A percentile compares a stretch with the other conserved stretches of the same genome.
Conservation (phyloP, 495 filamentous ascomycete genomes). For the Tetracladium marchalianum region DNA sequence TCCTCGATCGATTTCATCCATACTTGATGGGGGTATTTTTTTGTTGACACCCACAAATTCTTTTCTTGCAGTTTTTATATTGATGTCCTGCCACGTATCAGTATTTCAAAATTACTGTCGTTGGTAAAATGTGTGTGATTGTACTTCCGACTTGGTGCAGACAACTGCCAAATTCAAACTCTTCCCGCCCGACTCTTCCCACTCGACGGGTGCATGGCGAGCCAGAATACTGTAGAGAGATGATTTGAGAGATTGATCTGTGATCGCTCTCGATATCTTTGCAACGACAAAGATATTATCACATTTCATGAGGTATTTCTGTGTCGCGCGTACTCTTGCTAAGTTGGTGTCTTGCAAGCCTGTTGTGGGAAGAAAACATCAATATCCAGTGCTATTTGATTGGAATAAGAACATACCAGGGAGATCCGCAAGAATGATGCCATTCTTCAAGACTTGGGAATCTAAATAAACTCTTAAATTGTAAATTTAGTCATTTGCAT, state of each 20-base stretch:
- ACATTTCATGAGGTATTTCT: conserved; percentile 22
- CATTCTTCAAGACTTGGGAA: conserved; percentile 21
- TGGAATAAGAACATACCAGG: conserved; percentile 6
- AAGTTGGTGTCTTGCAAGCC: conserved; percentile 21
- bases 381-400: not conserved
- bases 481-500: not conserved
- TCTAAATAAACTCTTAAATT: conserved; percentile 20
- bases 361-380: conserved; percentile 2
- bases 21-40: conserved; percentile 3
- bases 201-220: conserved; percentile 12
- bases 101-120: not conserved
- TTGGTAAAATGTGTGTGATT: not conserved
- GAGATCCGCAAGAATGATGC: conserved; percentile 20
- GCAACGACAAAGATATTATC: conserved; percentile 23
- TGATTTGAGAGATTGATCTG: conserved; percentile 18
- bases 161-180: conserved; percentile 17
- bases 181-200: conserved; percentile 9
- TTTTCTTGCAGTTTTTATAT: conserved; percentile 14
- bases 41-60: conserved; percentile 14
- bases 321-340: conserved; percentile 21
- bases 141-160: conserved; percentile 20
- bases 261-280: conserved; percentile 20
- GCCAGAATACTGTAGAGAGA: conserved; percentile 14
- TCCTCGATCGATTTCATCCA: conserved; percentile 9
- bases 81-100: conserved; percentile 16